Percentiles rank a stretch among this genome's conserved stretches.
Evolutionary conservation across 2,329 filamentous ascomycete genomes (phyloP).

Genomic region (Diaporthe sp.): DNA sequence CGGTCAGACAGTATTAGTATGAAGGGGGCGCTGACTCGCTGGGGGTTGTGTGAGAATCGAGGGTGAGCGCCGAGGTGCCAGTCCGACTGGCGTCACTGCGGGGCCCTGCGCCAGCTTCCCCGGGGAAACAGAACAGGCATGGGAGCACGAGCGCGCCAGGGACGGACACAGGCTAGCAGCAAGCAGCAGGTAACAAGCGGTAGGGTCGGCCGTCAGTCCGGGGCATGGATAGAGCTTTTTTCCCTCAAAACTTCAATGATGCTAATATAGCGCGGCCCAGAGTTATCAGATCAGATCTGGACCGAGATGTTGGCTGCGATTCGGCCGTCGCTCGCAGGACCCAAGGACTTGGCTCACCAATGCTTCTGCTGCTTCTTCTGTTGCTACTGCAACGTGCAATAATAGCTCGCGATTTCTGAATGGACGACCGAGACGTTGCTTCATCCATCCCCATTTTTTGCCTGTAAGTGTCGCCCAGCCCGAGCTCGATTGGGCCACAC

Average conservation of each 20-base stretch:
- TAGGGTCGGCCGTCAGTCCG: not conserved
- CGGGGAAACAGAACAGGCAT: not conserved
- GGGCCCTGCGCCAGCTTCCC: conserved; percentile 27
- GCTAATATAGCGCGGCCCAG: conserved; percentile 18
- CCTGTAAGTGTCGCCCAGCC: not conserved
- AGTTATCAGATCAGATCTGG: conserved; percentile 12
- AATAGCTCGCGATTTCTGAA: not conserved
- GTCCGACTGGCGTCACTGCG: conserved; percentile 20
- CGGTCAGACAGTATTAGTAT: conserved; percentile 27
- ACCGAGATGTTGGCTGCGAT: not conserved
- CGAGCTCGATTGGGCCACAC: not conserved
- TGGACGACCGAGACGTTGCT: conserved; percentile 9
- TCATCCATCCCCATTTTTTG: not conserved
- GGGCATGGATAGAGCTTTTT: not conserved
- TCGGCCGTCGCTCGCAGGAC: not conserved
- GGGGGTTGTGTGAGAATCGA: conserved; percentile 1
- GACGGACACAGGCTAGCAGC: not conserved
- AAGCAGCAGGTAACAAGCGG: not conserved
- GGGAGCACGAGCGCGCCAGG: conserved; percentile 3
- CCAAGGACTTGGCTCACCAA: conserved; percentile 17
- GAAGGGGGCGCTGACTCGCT: conserved; percentile 23
- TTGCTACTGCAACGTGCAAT: not conserved
- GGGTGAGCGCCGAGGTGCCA: not conserved
- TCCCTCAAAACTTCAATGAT: not conserved
- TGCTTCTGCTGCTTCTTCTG: not conserved